phyloP scores from a whole-genome alignment of 1,139 yeast species.

The Pichia sp. region DNA sequence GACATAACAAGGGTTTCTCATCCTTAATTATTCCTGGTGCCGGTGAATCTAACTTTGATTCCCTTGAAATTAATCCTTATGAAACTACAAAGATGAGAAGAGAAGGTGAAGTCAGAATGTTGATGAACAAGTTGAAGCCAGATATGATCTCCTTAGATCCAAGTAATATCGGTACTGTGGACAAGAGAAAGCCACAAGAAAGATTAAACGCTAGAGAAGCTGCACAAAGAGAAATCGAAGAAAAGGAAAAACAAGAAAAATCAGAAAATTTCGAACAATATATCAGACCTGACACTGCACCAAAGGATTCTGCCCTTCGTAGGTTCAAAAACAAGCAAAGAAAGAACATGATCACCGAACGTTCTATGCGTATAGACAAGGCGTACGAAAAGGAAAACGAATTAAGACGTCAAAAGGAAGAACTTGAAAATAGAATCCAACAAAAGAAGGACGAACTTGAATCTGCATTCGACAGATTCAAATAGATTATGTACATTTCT shows the following conservation, averaged over 20 bases:
- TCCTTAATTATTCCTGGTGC: slow-evolving; percentile 92
- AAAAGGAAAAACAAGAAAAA: slow-evolving; percentile 37
- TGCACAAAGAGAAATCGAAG: slow-evolving; percentile 41
- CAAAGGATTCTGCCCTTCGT: slow-evolving; percentile 83
- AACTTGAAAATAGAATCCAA: slow-evolving; percentile 35
- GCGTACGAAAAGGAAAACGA: slow-evolving; percentile 75
- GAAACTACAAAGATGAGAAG: slow-evolving; percentile 93
- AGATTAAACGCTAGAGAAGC: slow-evolving; percentile 66
- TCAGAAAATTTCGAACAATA: slow-evolving; percentile 38
- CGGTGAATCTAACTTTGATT: slow-evolving; percentile 98
- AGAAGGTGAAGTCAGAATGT: slow-evolving; percentile 82
- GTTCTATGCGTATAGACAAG: slow-evolving; percentile 78
- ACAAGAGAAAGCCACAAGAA: slow-evolving; percentile 59
- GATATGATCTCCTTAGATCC: slow-evolving; percentile 95
- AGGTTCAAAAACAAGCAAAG: slow-evolving; percentile 81
- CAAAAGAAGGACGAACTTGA: slow-evolving; percentile 45
- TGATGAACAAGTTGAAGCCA: slow-evolving; percentile 86
- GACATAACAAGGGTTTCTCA: slow-evolving; percentile 75
- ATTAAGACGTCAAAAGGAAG: slow-evolving; percentile 55
- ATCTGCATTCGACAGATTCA: slow-evolving; percentile 58
- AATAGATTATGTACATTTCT: slow-evolving; percentile 12
- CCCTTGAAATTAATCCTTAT: slow-evolving; percentile 90
- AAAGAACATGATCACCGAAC: slow-evolving; percentile 83
- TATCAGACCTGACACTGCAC: slow-evolving; percentile 59
- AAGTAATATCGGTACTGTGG: slow-evolving; percentile 79